These are phyloP conservation scores for Nyssa sinensis DNA, from an alignment of 148 eudicot genomes.

Conservation along the genomic window DNA sequence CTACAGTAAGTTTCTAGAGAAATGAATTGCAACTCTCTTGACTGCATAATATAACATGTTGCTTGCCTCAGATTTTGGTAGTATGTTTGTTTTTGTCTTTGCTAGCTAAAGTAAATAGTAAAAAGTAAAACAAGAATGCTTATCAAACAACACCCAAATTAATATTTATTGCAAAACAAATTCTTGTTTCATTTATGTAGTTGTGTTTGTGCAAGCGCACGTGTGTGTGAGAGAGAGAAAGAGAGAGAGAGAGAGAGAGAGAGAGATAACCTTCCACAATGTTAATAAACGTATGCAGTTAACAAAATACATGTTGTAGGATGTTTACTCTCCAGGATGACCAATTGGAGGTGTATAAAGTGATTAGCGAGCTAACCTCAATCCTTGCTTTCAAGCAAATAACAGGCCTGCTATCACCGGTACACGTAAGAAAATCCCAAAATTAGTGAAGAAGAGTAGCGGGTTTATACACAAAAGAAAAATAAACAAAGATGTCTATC, in stretches of 20 bases:
- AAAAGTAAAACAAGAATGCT: too few species aligned
- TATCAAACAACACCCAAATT: too few species aligned
- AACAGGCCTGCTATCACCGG: slow-evolving; percentile 5
- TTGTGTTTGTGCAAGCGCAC: too few species aligned
- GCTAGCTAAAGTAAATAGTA: too few species aligned
- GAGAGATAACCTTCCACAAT: slow-evolving; percentile 8
- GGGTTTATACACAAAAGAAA: background rate
- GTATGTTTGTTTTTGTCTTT: too few species aligned
- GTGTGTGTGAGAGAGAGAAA: too few species aligned
- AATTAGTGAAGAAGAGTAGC: slow-evolving; percentile 2
- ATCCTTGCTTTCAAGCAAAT: slow-evolving; percentile 9
- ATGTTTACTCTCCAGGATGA: slow-evolving; percentile 16
- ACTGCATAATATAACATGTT: too few species aligned
- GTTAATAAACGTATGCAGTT: slow-evolving; percentile 19
- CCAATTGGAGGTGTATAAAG: background rate
- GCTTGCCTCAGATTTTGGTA: too few species aligned
- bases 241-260: background rate
- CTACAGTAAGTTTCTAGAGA: too few species aligned
- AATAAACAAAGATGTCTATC: slow-evolving; percentile 22
- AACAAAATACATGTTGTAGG: slow-evolving; percentile 13
- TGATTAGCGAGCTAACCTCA: slow-evolving; percentile 4
- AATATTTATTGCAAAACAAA: too few species aligned
- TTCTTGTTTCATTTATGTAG: too few species aligned
- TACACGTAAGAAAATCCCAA: slow-evolving; percentile 9
- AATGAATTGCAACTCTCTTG: too few species aligned